phyloP scores from a whole-genome alignment of 2,329 filamentous ascomycete genomes.

The Neonectria neomacrospora region DNA sequence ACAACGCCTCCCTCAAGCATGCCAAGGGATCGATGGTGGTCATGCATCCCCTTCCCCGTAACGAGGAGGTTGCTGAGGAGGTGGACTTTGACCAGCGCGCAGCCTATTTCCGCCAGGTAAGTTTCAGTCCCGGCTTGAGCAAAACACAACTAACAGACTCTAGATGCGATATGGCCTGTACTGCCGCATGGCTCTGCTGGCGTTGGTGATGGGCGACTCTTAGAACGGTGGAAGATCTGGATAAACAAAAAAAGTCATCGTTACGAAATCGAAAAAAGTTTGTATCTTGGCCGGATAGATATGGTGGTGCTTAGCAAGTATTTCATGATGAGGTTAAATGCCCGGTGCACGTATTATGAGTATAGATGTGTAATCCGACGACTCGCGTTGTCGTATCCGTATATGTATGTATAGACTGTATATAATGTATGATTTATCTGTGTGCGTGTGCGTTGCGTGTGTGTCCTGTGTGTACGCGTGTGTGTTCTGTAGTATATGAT shows the following conservation, averaged over 20 bases:
- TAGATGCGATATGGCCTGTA: constrained; percentile 98
- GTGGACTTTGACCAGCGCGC: constrained; percentile 97
- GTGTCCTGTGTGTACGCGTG: constrained; percentile 23
- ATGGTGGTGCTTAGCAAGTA: constrained; percentile 45
- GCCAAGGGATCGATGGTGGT: constrained; percentile 95
- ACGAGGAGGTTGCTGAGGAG: constrained; percentile 93
- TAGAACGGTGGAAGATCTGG: constrained; percentile 33
- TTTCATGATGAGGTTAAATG: constrained; percentile 43
- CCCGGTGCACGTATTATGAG: constrained; percentile 39
- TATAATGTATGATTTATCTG: constrained; percentile 36
- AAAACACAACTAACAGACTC: constrained; percentile 33
- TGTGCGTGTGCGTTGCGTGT: constrained; percentile 36
- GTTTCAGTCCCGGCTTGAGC: constrained; percentile 48
- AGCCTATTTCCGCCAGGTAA: constrained; percentile 98
- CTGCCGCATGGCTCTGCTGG: constrained; percentile 96
- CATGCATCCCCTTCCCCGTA: constrained; percentile 94
- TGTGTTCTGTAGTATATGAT: constrained; percentile 11
- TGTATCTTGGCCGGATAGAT: constrained; percentile 45
- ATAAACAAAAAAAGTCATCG: constrained; percentile 37
- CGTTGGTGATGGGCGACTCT: constrained; percentile 78
- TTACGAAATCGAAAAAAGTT: constrained; percentile 26
- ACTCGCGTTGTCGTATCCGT: constrained; percentile 43
- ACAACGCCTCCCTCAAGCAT: constrained; percentile 88
- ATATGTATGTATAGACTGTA: constrained; percentile 37
- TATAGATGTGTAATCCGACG: constrained; percentile 43